These are phyloP conservation scores for Fusarium devonianum DNA, from an alignment of 2,329 filamentous ascomycete species.

Conservation along the genomic window DNA sequence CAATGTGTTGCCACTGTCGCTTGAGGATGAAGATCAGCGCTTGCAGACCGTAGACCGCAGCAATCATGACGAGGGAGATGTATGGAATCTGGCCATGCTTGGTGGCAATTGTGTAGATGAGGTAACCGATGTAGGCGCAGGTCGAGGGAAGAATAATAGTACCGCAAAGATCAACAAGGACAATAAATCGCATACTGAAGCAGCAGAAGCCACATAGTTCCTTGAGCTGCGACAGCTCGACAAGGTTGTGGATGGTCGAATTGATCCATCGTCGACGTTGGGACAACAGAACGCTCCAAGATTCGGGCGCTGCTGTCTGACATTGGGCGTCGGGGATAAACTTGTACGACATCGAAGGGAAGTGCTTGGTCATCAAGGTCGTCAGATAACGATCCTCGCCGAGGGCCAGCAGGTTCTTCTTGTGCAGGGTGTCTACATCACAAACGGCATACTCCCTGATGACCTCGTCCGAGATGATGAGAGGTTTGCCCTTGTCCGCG, in stretches of 20 bases:
- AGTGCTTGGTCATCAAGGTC: constrained; percentile 97
- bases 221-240: constrained; percentile 86
- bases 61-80: constrained; percentile 89
- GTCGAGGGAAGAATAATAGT: constrained; percentile 92
- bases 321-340: constrained; percentile 94
- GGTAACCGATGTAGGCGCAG: constrained; percentile 83
- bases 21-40: constrained; percentile 96
- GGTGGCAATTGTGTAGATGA: constrained; percentile 80
- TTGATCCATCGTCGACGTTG: constrained; percentile 99
- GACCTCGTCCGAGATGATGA: constrained; percentile 90
- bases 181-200: constrained; percentile 97
- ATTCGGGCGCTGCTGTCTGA: constrained; percentile 90
- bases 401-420: constrained; percentile 93
- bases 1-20: constrained; percentile 96
- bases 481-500: constrained; percentile 89
- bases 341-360: constrained; percentile 94
- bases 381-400: constrained; percentile 98
- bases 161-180: constrained; percentile 91
- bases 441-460: constrained; percentile 89
- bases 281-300: constrained; percentile 93
- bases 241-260: constrained; percentile 95
- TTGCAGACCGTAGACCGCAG: constrained; percentile 92
- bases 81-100: constrained; percentile 78
- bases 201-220: constrained; percentile 99
- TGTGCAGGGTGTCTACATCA: constrained; percentile 90